A percentile compares a stretch with the other conserved stretches of the same genome.
These are phyloP conservation scores for Tetracladium maxilliforme DNA, from an alignment of 2,329 filamentous ascomycete species.

Conservation along the genomic window DNA sequence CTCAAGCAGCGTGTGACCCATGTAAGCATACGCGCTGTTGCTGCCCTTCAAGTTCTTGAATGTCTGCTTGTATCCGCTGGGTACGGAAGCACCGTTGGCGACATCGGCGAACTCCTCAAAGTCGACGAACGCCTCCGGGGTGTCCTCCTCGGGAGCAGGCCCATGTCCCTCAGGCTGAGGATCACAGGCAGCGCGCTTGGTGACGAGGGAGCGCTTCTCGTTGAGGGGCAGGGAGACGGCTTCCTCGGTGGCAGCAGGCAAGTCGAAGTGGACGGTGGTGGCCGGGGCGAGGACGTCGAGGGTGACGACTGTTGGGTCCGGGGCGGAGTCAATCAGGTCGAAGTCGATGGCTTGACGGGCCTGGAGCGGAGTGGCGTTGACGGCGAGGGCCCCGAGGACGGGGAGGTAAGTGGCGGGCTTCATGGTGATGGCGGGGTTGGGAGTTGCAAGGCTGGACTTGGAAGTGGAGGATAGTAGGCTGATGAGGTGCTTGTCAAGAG, in stretches of 20 bases:
- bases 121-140: conserved; percentile 13
- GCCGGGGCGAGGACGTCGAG: conserved; percentile 13
- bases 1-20: conserved; percentile 12
- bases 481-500: no score
- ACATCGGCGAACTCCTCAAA: conserved; percentile 7
- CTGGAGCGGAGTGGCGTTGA: no score
- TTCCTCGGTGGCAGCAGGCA: conserved; percentile 12
- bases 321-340: conserved; percentile 14
- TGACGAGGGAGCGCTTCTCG: no score
- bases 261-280: conserved; percentile 12
- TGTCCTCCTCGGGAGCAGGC: conserved; percentile 16
- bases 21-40: conserved; percentile 11
- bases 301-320: conserved; percentile 13
- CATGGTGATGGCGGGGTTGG: no score
- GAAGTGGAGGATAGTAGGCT: no score
- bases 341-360: conserved; percentile 20
- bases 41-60: conserved; percentile 16
- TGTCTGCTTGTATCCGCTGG: conserved; percentile 15
- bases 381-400: no score
- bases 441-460: no score
- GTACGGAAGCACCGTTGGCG: conserved; percentile 11
- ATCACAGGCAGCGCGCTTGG: conserved; percentile 7
- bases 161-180: conserved; percentile 12
- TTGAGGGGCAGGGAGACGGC: no score
- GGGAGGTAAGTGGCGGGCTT: no score